Conservation (phyloP, 169 alveolate species). For the Plasmodium cynomolgi region DNA sequence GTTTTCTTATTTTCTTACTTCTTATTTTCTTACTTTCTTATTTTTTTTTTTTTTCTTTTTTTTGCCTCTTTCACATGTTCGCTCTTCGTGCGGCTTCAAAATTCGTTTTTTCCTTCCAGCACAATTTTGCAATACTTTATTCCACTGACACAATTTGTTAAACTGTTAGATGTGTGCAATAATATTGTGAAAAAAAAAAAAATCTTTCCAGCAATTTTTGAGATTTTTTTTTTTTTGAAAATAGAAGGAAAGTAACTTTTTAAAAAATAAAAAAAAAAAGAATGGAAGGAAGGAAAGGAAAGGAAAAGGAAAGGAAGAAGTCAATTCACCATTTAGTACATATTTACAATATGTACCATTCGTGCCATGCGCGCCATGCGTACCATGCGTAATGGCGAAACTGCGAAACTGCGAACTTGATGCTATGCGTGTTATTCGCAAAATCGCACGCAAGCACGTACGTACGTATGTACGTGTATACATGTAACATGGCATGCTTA, state of each 20-base stretch:
- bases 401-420: background rate
- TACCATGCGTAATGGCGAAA: background rate
- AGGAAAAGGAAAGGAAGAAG: background rate
- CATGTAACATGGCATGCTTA: background rate
- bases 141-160: background rate
- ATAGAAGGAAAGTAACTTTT: background rate
- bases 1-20: background rate
- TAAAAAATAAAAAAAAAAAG: conserved; percentile 1
- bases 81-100: background rate
- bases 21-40: background rate
- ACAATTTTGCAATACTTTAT: background rate
- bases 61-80: background rate
- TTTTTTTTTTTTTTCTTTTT: background rate
- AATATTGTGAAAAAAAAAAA: background rate
- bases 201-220: background rate
- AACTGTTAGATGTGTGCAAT: conserved; percentile 59
- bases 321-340: background rate
- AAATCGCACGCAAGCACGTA: background rate
- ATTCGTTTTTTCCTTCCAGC: background rate
- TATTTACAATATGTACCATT: background rate
- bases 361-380: background rate
- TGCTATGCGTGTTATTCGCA: background rate
- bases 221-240: background rate
- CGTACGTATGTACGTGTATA: background rate
- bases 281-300: background rate